Base-by-base conservation (phyloP, 176 grass and related monocot genomes). In the Avena atlantica region DNA sequence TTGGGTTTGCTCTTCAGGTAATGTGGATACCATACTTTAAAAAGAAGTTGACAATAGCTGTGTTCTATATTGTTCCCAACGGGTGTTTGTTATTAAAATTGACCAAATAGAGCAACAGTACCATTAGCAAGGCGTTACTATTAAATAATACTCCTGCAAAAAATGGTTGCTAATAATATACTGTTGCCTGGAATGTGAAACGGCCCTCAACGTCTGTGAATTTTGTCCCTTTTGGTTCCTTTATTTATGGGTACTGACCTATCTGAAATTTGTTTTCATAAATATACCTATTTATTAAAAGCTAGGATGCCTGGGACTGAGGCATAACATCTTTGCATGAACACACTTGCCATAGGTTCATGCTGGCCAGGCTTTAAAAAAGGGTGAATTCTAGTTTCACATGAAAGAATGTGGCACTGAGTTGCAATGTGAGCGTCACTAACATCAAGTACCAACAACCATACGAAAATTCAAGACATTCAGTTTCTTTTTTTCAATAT, bases 1-100 rank as follows among this genome's bases (percentile, higher is more conserved):
- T 99, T 5, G 97, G 94, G 14, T 97, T 90, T 73, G 92, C 97
- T 58, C 94, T 99, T 76, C 89, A 99, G 97, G 94, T 99, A 49
- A 49, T 70, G 81, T 89, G 24, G 74, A 37, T 85, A 20, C 73
- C 16, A 83, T 74, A 60, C 82, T 83, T 68, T 24, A 77, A 19
- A 53, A 85, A 17, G 58, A 78, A 60, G 48, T 45, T 56, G 14
- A n/a, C 85, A 24, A 50, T 73, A 44, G 12, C 13, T 21, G 20
- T 63, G 15, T 61, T 52, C 31, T 61, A 29, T 44, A 10, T 57
- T 74, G 5, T 65, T 81, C 25, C 9, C 61, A 86, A 69, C 50
- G 49, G 3, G 7, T 47, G 16, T 51, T 12, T 11, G 12, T 17
- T 42, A 5, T 44, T 17, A 8, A 74, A 58, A 77, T 17, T 11